Base-by-base conservation (phyloP, 768 basidiomycete species). In the Podaxis sp. region DNA sequence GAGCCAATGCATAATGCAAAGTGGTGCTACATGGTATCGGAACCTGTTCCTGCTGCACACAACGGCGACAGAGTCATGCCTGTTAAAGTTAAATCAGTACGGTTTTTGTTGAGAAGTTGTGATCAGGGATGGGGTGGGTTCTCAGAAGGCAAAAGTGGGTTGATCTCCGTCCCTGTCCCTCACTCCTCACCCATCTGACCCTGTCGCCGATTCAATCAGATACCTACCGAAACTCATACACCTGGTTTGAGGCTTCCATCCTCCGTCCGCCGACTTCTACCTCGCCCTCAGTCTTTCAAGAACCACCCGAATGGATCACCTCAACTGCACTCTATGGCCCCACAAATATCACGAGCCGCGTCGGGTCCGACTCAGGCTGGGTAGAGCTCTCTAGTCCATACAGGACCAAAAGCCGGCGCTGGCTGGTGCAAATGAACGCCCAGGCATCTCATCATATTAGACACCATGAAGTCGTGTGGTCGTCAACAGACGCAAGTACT, bases 41-140 rank as follows among this genome's bases (percentile, higher is more conserved):
- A 63, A 22, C 66, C 68, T 33, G 59, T 63, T 36, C 60, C 63
- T 17, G 22, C 57, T 5, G 42, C 51, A 7, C n/a, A 42, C 44
- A 57, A 49, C 44, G 28, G 22, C n/a, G 22, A 55, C 15, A 13
- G 38, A 4, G 56, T 51, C 28, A 56, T 42, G 22, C 26, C 52
- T 24, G 38, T 63, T 9, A 56, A 44, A 19, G 58, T 71, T 12
- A 69, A 64, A 49, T 53, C 51, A 28, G 65, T 74, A 2, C 57
- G 53, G 36, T 71, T 73, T 39, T 57, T 53, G 17, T 59, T 68
- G 11, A 51, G 52, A 38, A 71, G 71, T 55, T 66, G 65, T 52
- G 76, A 77, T 62, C 75, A 77, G 68, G 75, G 74, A 6, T 76
- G 73, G 74, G 71, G 73, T 12, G 73, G 72, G 11, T 68, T 70